Evolutionary conservation across 257 asterid genomes (phyloP).

Genomic region (Lycium ferocissimum): DNA sequence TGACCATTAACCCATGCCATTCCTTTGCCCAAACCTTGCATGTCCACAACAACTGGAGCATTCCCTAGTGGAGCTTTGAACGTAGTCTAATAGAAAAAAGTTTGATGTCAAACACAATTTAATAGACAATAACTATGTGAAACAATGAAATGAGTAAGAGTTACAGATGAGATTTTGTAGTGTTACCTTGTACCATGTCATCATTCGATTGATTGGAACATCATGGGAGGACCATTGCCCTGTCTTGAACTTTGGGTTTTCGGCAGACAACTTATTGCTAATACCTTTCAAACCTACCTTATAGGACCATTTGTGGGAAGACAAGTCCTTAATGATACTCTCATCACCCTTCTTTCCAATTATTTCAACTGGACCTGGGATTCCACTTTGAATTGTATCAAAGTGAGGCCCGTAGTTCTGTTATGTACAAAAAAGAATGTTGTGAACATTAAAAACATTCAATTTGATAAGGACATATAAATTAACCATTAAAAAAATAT

Average conservation of each 20-base stretch:
- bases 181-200: constrained; percentile 85
- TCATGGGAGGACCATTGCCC: constrained; percentile 47
- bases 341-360: constrained; percentile 60
- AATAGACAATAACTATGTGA: neutral
- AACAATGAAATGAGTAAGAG: neutral
- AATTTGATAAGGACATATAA: neutral
- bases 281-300: constrained; percentile 60
- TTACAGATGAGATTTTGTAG: neutral
- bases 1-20: constrained; percentile 76
- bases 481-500: neutral
- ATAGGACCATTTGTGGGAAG: constrained; percentile 65
- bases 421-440: neutral
- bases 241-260: constrained; percentile 3
- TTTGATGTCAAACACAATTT: neutral
- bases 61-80: constrained; percentile 65
- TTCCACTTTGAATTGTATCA: constrained; percentile 49
- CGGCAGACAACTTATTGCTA: constrained; percentile 14
- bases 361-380: constrained; percentile 66
- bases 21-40: constrained; percentile 72
- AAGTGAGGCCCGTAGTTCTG: constrained; percentile 66
- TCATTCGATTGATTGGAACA: constrained; percentile 47
- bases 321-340: constrained; percentile 56
- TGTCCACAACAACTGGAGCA: constrained; percentile 64
- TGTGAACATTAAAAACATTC: neutral
- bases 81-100: constrained; percentile 42